Evolutionary conservation across 306 rosid species (phyloP), one percentile per base, ranked within the genome.

Genomic region (Echinosophora koreensis): DNA sequence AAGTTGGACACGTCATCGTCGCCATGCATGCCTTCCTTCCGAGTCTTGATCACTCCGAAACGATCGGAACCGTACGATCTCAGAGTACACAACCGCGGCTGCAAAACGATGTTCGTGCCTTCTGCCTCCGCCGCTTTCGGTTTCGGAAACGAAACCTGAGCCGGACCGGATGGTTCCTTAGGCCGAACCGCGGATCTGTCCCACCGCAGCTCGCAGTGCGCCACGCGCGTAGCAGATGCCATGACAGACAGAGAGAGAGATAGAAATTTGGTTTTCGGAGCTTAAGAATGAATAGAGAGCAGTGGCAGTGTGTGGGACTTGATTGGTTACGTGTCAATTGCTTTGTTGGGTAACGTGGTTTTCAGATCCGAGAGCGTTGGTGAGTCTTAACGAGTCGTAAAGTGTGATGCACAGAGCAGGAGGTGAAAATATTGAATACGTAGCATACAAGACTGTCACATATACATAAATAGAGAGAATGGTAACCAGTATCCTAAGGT

Each of bases 41-140:
- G 80, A 42, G 74, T 74, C 82, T 81, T 92, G 39, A 88, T 64
- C 4, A 89, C 74, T 1, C 81, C 87, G 8, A 44, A 11, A 4
- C 77, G 84, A 85, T 94, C 96, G 0, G 98, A 86, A 27, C 84
- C 96, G 80, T 90, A 95, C 0, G 98, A 89, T 84, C 98, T 87
- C 44, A 95, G 88, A 59, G 88, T 92, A 69, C 98, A 90, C 11
- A 95, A 13, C 30, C 97, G 88, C 69, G 99, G 99, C 73, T 95
- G 99, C 54, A 95, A 61, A 39, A 90, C 69, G 71, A 92, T 87
- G 86, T 95, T 92, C 0, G 75, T 5, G 74, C 41, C 50, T 47
- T 90, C 96, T 6, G 85, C 14, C 18, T 88, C 90, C 13, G 59
- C 59, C 16, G 77, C 18, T 71, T 87, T 83, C 2, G 74, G 67